Evolutionary conservation across 2,329 filamentous ascomycete genomes (phyloP), one percentile per base, ranked within the genome.

Genomic region (Monilinia fructigena): DNA sequence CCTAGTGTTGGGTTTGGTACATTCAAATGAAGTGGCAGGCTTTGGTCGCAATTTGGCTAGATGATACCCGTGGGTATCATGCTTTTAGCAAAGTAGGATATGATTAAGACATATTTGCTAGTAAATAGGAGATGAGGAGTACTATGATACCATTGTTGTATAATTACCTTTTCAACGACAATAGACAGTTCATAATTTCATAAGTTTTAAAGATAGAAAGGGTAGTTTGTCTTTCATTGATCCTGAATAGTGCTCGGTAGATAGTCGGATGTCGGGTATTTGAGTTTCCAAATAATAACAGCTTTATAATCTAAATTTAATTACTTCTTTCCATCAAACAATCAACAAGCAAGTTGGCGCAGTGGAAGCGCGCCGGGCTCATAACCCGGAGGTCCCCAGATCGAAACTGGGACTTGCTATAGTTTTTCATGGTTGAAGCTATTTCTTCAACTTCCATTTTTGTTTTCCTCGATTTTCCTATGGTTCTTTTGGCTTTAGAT

Each of bases 311-410:
- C 1, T 31, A 7, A 35, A 23, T 55, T 23, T 4, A 0, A 1
- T 0, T 0, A 0, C 0, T 0, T 0, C 0, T 2, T 1, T 8
- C 1, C n/a, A 62, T 23, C 61, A 58, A 64, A 26, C 26, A 64
- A 38, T 2, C 26, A 54, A 50, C 7, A 69, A 76, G 75, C 74
- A 76, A 74, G 72, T 72, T 76, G 74, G 75, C 75, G 75, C 75
- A 77, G 75, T 70, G 75, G 75, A 76, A 77, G 75, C 75, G 75
- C 69, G 70, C 75, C 76, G 75, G 75, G 75, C 76, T 77, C 75
- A 77, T 76, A 76, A 76, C 75, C 76, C 75, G 74, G 76, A 77
- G 76, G 75, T 72, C 76, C 72, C 73, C 70, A 69, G 76, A 77
- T 76, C 45, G 45, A 76, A 76, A 77, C 74, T 67, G 70, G 71